Evolutionary conservation across 345 rosid genomes (phyloP).

Genomic region (Heritiera fomes): DNA sequence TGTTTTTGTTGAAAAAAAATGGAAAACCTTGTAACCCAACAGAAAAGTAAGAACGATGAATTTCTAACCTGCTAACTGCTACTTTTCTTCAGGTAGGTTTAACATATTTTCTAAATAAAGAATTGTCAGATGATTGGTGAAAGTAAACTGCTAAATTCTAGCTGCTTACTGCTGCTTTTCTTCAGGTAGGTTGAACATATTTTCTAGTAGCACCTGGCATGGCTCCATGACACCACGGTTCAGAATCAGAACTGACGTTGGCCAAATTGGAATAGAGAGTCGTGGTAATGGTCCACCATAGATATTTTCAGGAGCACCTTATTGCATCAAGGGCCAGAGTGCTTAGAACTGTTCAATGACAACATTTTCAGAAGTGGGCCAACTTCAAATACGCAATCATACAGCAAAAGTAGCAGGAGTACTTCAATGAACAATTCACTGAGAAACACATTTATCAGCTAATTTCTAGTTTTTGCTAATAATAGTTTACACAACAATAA

Average conservation of each 20-base stretch:
- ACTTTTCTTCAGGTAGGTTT: too few species aligned
- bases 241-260: background rate
- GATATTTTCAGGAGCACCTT: background rate
- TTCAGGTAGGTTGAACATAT: too few species aligned
- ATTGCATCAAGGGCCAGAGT: background rate
- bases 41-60: background rate
- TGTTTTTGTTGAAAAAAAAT: background rate
- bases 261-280: background rate
- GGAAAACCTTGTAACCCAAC: background rate
- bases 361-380: background rate
- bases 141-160: too few species aligned
- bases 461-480: conserved; percentile 10
- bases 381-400: background rate
- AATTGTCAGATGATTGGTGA: background rate
- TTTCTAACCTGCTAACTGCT: too few species aligned
- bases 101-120: too few species aligned
- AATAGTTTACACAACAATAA: conserved; percentile 34
- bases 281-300: background rate
- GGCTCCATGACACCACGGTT: background rate
- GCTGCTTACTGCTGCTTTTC: too few species aligned
- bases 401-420: background rate
- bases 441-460: background rate
- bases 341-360: background rate
- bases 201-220: too few species aligned
- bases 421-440: background rate